phyloP scores from a whole-genome alignment of 345 rosid species.

The Salix caprea region DNA sequence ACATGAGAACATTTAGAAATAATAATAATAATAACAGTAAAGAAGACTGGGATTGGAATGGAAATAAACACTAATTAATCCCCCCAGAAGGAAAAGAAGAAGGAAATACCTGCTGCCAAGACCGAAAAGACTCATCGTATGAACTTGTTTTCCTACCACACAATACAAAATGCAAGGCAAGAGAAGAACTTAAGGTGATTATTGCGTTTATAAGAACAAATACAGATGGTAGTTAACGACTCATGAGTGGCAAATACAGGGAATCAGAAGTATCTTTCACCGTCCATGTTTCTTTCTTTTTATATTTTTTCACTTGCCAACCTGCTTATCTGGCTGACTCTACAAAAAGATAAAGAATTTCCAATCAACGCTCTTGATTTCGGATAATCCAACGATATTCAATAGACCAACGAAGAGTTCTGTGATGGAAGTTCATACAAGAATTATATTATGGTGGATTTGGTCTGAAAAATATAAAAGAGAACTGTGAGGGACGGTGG shows the following conservation, averaged over 20 bases:
- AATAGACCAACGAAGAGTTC: no score
- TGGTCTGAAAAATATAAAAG: no score
- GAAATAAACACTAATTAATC: not conserved
- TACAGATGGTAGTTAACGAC: not conserved
- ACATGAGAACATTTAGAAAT: not conserved
- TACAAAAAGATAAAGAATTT: not conserved
- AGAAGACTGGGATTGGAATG: not conserved
- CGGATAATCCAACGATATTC: no score
- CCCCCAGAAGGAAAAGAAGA: not conserved
- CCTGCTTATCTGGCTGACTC: not conserved
- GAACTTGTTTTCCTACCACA: not conserved
- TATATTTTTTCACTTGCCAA: not conserved
- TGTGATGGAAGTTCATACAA: no score
- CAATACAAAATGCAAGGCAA: no score
- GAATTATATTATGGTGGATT: no score
- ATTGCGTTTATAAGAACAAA: not conserved
- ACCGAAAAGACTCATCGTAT: constrained; percentile 52
- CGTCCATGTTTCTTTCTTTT: not conserved
- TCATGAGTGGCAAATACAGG: not conserved
- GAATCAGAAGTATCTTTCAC: not conserved
- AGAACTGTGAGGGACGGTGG: no score
- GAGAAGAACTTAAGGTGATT: no score
- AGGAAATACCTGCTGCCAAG: constrained; percentile 42
- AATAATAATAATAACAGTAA: not conserved
- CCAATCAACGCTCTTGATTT: no score